phyloP scores from a whole-genome alignment of 495 filamentous ascomycete genomes.

The Xylaria curta region DNA sequence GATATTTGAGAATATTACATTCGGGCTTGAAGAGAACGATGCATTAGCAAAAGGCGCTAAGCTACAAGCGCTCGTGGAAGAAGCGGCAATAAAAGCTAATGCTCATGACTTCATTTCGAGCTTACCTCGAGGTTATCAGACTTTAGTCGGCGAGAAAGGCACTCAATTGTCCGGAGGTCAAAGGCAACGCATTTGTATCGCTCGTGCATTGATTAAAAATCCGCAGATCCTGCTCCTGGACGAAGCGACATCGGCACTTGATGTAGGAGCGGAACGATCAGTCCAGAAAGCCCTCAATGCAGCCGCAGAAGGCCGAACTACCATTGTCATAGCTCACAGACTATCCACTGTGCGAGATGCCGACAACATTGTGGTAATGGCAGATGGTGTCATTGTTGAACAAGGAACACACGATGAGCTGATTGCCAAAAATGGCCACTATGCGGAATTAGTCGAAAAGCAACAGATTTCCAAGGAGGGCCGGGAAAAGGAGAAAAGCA shows the following conservation, averaged over 20 bases:
- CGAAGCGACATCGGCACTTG: conserved; percentile 81
- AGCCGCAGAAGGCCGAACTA: neutral
- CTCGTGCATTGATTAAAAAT: conserved; percentile 72
- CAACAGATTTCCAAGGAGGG: conserved; percentile 36
- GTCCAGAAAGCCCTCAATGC: conserved; percentile 59
- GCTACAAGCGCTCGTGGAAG: neutral
- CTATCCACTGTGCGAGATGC: conserved; percentile 73
- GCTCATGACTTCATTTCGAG: conserved; percentile 49
- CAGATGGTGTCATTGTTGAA: conserved; percentile 65
- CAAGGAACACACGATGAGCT: conserved; percentile 72
- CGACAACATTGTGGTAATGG: conserved; percentile 73
- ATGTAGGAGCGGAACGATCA: conserved; percentile 70
- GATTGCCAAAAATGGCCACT: conserved; percentile 59
- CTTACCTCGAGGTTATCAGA: conserved; percentile 62
- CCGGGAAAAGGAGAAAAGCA: neutral
- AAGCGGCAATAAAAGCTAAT: neutral
- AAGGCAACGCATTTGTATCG: conserved; percentile 75
- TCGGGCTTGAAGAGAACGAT: neutral
- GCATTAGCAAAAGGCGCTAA: neutral
- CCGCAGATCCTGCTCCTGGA: conserved; percentile 82
- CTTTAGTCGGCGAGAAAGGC: conserved; percentile 58
- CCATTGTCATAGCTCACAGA: conserved; percentile 53
- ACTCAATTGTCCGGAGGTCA: conserved; percentile 59
- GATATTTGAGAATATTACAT: conserved; percentile 56
- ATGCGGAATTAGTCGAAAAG: conserved; percentile 58